Evolutionary conservation across 2,329 filamentous ascomycete species (phyloP), one percentile per base, ranked within the genome.

Genomic region (Trichoderma koningii): DNA sequence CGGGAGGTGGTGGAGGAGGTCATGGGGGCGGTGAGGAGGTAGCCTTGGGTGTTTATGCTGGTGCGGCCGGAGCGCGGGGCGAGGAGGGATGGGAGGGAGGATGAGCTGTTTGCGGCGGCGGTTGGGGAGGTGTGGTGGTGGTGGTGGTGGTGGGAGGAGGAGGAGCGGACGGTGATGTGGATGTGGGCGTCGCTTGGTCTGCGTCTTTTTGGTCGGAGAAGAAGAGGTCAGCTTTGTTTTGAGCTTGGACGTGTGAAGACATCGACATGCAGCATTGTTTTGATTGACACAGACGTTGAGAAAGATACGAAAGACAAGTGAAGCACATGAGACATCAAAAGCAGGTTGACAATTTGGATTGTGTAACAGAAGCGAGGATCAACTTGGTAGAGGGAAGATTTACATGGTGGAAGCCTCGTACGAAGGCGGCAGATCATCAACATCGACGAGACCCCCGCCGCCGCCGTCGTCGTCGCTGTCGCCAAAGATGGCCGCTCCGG

Each of bases 331-430:
- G 21, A 23, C 26, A 30, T n/a, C 17, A 51, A 30, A 38, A 9
- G 34, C 34, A 14, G 34, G 10, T 14, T 12, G 34, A 14, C 2
- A 38, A 3, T 38, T 14, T 38, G 34, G 0, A 38, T 6, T 34
- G 26, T 14, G 26, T 12, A 6, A 19, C 5, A 19, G 2, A 38
- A 38, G 34, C 34, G 2, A 6, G 28, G 19, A 3, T 19, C 4
- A 17, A 23, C 15, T 4, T 17, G 15, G 2, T 28, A 6, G 5
- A 3, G 3, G 14, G 12, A 28, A 23, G 41, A 53, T 53, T 47
- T 63, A 63, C 59, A 63, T 26, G 4, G 55, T 61, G n/a, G 63
- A 53, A 5, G 50, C 57, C 41, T 65, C 63, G 38, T 65, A 65
- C 1, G 63, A 50, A 19, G 63, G 56, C 55, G 63, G 63, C 19